Percentiles rank a stretch among this genome's conserved stretches.
phyloP scores from a whole-genome alignment of 179 eudicot species.

The Silene noctiflora region DNA sequence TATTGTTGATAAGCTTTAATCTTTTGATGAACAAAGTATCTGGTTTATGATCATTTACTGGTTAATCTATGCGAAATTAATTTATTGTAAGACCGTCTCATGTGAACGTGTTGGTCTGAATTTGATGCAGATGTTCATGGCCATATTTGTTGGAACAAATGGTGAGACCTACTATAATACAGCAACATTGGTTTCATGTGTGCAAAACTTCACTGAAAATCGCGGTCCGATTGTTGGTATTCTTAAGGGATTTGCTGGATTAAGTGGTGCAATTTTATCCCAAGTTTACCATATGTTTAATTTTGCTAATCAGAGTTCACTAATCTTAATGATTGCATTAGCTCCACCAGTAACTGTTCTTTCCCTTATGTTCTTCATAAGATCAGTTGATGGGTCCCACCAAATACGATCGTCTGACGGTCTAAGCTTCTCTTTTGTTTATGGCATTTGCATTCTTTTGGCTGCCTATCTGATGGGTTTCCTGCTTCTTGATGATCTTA shows the following conservation, averaged over 20 bases:
- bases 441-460: constrained; percentile 34
- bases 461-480: constrained; percentile 35
- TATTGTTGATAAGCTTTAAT: too few relatives aligned
- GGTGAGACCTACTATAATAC: constrained; percentile 39
- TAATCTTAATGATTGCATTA: constrained; percentile 33
- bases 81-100: neutral
- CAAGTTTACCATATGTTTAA: constrained; percentile 29
- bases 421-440: constrained; percentile 30
- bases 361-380: constrained; percentile 34
- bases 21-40: neutral
- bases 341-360: constrained; percentile 26
- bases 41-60: neutral
- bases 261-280: constrained; percentile 39
- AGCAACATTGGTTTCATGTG: constrained; percentile 34
- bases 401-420: constrained; percentile 33
- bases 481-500: constrained; percentile 30
- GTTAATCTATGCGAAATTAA: neutral
- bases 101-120: neutral
- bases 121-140: constrained; percentile 34
- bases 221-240: constrained; percentile 40
- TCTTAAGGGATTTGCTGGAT: constrained; percentile 41
- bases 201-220: constrained; percentile 36
- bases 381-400: constrained; percentile 30
- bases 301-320: constrained; percentile 21
- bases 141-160: constrained; percentile 36